A percentile compares a stretch with the other conserved stretches of the same genome.
These are phyloP conservation scores for Lablab purpureus DNA, from an alignment of 306 rosid genomes.

Conservation along the genomic window DNA sequence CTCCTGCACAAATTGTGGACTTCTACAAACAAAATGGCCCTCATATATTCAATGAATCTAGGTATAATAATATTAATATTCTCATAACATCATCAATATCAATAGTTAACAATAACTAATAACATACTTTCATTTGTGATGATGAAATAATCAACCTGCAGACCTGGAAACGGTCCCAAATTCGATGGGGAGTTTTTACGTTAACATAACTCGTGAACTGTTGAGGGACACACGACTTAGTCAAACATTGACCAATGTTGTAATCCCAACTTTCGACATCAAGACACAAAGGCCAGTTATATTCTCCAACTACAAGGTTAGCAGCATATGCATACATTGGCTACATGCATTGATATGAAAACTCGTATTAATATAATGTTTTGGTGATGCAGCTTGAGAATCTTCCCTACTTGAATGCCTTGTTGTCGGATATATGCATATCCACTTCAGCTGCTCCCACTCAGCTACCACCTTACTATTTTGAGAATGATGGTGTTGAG, in stretches of 20 bases:
- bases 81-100: no score
- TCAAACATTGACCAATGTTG: constrained; percentile 31
- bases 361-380: neutral
- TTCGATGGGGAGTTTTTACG: constrained; percentile 17
- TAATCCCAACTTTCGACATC: constrained; percentile 40
- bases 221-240: constrained; percentile 14
- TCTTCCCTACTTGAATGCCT: neutral
- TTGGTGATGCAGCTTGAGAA: constrained; percentile 1
- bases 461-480: constrained; percentile 5
- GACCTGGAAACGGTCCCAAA: neutral
- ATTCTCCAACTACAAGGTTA: constrained; percentile 43
- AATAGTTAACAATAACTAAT: no score
- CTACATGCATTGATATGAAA: no score
- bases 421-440: constrained; percentile 32
- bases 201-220: neutral
- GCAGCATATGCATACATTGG: neutral
- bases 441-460: constrained; percentile 35
- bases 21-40: neutral
- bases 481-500: neutral
- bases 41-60: neutral
- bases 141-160: neutral
- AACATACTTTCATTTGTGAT: neutral
- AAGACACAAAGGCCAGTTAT: constrained; percentile 25
- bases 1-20: neutral
- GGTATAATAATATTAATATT: no score